Evolutionary conservation across 2,329 filamentous ascomycete genomes (phyloP), one percentile per base, ranked within the genome.

Genomic region (Colletotrichum camelliae): DNA sequence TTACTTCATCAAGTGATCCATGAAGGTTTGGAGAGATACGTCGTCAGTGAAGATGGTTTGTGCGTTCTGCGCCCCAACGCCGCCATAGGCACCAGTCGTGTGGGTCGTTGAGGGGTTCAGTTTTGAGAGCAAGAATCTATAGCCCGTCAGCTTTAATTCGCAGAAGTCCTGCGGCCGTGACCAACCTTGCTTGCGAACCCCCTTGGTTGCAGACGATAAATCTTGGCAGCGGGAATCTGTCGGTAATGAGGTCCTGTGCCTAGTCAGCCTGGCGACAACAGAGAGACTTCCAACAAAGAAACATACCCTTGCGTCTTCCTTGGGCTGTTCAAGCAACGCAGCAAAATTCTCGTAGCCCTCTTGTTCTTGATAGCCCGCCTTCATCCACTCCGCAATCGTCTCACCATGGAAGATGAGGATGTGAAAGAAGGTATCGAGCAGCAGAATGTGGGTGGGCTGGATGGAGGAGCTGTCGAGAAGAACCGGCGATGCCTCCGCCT

Each of bases 31-130:
- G 83, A 99, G 88, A 70, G 96, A 98, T 70, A 99, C 97, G 85
- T 99, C 97, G 82, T 99, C 97, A 1, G 97, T 99, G 87, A 99
- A 99, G 81, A 99, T 99, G 7, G 97, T 99, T 86, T 99, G 97
- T 10, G 96, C 96, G 62, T 94, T 96, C 82, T 96, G 95, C 4
- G 91, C 90, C 35, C 94, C 93, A 65, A 96, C 94, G 77, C 96
- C 96, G 72, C 97, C 97, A 82, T 98, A 98, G 15, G 95, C 94
- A 69, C 95, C 95, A 1, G 94, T 96, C 1, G 97, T 98, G 84
- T 99, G 97, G 16, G 97, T 99, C 5, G 97, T 99, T 2, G 95
- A 98, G 1, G 97, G 97, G 86, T 99, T 99, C 76, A 99, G 92
- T 88, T 99, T 99, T 55, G 96, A 98, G 60, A 99, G 89, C 73